Base-by-base conservation (phyloP, 345 rosid genomes). In the Erucastrum elatum region DNA sequence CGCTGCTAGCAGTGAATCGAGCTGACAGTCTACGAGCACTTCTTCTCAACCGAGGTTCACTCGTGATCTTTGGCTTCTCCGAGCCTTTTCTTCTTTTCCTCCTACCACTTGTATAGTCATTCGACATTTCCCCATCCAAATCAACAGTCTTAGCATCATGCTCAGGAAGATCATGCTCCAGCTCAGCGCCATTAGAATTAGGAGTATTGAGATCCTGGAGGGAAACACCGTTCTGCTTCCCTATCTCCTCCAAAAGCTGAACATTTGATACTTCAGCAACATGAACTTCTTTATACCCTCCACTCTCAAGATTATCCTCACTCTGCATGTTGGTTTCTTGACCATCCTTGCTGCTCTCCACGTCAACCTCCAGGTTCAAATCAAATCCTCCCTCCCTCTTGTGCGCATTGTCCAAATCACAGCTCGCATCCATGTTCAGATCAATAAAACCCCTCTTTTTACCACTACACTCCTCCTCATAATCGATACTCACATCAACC, bases 11-110 rank as follows among this genome's bases (percentile, higher is more conserved):
- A 72, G 74, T 79, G 75, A 71, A 83, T 77, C 63, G 85, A 66
- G 87, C 80, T 55, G 86, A 81, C 34, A 85, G 90, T 84, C 88
- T 87, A 13, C 98, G 93, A 66, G 93, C 66, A 82, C 98, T 95
- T 88, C 99, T 88, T 79, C 99, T 91, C 87, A 95, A 78, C 70
- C 84, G 86, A 17, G 80, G 86, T 79, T 87, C 84, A 61, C 80
- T 82, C 12, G 29, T 51, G 11, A 78, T 59, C 61, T 68, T 78
- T 4, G 74, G 59, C 56, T 77, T 68, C 29, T 84, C 86, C 6
- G 53, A 58, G 72, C 65, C 30, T 77, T 81, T 90, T 84, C 91
- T 86, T 78, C 80, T 85, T 83, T 85, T 90, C 79, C 90, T 84
- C 70, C 82, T 82, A 62, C 86, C 84, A 5, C 56, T n/a, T n/a